Conservation (phyloP, 352 stramenopile species). For the Globisporangium lucens region DNA sequence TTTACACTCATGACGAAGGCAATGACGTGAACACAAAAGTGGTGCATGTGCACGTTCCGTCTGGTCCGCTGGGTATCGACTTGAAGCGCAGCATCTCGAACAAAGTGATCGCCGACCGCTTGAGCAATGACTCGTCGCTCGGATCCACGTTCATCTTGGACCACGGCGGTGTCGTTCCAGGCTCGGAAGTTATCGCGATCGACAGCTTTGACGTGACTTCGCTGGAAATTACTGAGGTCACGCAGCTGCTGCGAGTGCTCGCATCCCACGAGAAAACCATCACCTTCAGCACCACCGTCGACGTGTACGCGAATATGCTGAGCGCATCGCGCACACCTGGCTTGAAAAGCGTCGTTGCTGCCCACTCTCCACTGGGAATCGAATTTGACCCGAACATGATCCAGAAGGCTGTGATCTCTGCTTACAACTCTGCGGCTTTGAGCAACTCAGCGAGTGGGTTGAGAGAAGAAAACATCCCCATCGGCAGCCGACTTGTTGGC, state of each 20-base stretch:
- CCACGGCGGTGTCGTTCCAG: conserved; percentile 41
- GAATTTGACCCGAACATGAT: conserved; percentile 25
- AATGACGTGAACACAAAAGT: conserved; percentile 25
- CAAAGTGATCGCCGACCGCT: conserved; percentile 41
- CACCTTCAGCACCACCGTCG: conserved; percentile 46
- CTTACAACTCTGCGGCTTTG: conserved; percentile 8
- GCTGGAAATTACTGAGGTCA: conserved; percentile 33
- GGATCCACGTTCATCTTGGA: conserved; percentile 39
- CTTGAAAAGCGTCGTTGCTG: conserved; percentile 21
- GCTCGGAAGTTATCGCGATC: conserved; percentile 48
- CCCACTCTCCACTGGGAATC: conserved; percentile 26
- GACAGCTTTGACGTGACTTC: conserved; percentile 43
- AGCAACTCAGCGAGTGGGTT: conserved; percentile 19
- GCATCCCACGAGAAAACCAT: conserved; percentile 47
- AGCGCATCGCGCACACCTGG: conserved; percentile 14
- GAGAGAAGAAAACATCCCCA: conserved; percentile 22
- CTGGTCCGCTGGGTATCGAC: conserved; percentile 52
- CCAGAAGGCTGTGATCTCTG: conserved; percentile 22
- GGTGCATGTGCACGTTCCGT: conserved; percentile 33
- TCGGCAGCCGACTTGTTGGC: conserved; percentile 44
- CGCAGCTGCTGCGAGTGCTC: conserved; percentile 36
- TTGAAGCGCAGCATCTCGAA: conserved; percentile 40
- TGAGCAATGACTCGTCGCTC: conserved; percentile 31
- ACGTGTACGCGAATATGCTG: conserved; percentile 35
- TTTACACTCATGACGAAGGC: conserved; percentile 17